Evolutionary conservation across 2,329 filamentous ascomycete species (phyloP), one percentile per base, ranked within the genome.

Genomic region (Nannizzia gypsea): DNA sequence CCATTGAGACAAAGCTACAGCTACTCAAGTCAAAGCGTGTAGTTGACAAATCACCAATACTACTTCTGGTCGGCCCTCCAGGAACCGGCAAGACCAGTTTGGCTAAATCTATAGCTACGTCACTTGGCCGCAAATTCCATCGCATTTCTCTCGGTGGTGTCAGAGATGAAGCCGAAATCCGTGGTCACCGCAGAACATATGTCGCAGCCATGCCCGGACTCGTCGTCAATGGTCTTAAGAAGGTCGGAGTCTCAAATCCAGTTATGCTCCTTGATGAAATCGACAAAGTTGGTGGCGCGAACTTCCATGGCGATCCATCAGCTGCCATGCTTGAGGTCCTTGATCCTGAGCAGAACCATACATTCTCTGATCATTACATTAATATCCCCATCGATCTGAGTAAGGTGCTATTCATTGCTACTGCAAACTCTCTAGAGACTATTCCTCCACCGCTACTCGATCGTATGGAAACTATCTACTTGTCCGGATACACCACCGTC

Each of bases 181-280:
- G 93, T 62, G 93, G 93, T 8, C 93, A 99, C 73, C 83, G 93
- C 60, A 82, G 93, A 66, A 99, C 93, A 0, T 99, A 99, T 70
- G 93, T 99, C 61, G 93, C 93, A 22, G 93, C 93, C n/a, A 96
- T 99, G 92, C 93, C 93, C 8, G 93, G 93, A 59, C 79, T 97
- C 59, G 88, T 99, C 61, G 91, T 97, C 31, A 91, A 90, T 71
- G 93, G 92, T 0, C 72, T 99, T 59, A 91, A 93, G 76, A 99
- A 97, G 76, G 92, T 95, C 34, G 92, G 91, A 54, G 92, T 97
- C 20, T 84, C 90, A 2, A 99, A 99, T 70, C 93, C 93, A 0
- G 92, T 99, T 60, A 89, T 99, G 75, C 77, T 99, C 52, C 84
- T 99, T 11, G 93, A 99, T 69, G 93, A 99, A 76, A 96, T 99